Percentiles rank a stretch among this genome's conserved stretches.
These are phyloP conservation scores for Coemansia sp. DNA, from an alignment of 192 early-diverging fungal genomes.

Conservation along the genomic window DNA sequence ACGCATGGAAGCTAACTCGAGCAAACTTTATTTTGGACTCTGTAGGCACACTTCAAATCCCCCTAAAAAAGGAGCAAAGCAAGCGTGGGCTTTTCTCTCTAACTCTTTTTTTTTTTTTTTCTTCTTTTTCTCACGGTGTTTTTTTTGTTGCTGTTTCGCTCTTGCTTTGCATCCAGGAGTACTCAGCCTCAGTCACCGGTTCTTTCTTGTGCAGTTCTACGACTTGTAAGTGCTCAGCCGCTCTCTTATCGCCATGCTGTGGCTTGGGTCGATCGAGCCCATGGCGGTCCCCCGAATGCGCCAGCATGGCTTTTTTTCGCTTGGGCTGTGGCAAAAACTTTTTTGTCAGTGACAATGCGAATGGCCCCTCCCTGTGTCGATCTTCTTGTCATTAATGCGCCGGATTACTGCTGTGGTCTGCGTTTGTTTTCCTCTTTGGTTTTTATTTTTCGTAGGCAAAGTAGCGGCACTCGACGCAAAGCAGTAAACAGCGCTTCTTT, in stretches of 20 bases:
- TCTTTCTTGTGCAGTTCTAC: neutral
- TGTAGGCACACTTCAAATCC: neutral
- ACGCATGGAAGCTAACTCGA: neutral
- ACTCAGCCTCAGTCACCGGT: neutral
- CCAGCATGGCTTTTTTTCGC: neutral
- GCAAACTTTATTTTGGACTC: neutral
- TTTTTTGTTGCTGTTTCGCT: neutral
- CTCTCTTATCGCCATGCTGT: neutral
- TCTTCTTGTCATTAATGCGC: neutral
- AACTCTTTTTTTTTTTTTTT: neutral
- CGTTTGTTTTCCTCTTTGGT: neutral
- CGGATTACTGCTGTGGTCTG: neutral
- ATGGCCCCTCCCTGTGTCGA: neutral
- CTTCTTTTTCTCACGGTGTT: neutral
- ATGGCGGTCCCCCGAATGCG: neutral
- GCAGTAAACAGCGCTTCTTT: neutral
- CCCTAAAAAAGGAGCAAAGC: neutral
- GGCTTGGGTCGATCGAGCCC: neutral
- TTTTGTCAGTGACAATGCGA: neutral
- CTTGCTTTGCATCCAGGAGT: constrained; percentile 31
- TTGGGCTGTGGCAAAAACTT: neutral
- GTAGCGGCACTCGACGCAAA: neutral
- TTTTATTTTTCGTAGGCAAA: neutral
- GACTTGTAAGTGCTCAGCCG: neutral
- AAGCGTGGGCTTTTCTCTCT: neutral